Percentiles rank a stretch among this genome's conserved stretches.
Conservation (phyloP, 108 stramenopile species). For the Licmophora abbreviata region DNA sequence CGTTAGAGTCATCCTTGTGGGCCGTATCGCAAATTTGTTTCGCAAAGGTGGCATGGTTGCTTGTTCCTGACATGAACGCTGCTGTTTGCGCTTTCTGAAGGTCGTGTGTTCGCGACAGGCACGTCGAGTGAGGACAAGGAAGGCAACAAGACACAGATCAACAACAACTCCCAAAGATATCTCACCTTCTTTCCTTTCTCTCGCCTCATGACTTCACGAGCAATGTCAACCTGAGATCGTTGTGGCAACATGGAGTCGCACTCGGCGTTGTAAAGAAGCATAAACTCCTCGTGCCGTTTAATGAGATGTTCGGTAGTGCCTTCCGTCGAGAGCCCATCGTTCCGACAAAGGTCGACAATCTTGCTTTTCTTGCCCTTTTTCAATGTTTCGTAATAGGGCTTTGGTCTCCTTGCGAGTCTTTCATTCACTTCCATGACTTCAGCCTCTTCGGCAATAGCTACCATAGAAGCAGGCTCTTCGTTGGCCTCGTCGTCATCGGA, state of each 20-base stretch:
- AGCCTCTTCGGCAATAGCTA: constrained; percentile 2
- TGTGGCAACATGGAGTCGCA: constrained; percentile 35
- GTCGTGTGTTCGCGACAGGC: too few relatives aligned
- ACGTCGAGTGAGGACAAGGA: not conserved
- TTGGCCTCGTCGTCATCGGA: not conserved
- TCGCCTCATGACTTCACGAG: constrained; percentile 18
- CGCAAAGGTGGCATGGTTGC: too few relatives aligned
- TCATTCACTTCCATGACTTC: constrained; percentile 2
- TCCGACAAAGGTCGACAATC: constrained; percentile 28
- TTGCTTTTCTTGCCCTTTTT: constrained; percentile 38
- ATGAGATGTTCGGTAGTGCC: constrained; percentile 38
- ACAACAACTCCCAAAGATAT: too few relatives aligned
- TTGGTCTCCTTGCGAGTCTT: constrained; percentile 9
- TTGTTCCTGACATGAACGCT: too few relatives aligned
- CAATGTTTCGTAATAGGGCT: not conserved
- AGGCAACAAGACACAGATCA: too few relatives aligned
- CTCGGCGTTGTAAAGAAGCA: constrained; percentile 48
- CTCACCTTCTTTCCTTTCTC: too few relatives aligned
- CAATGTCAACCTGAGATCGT: constrained; percentile 24
- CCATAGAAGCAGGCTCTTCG: not conserved
- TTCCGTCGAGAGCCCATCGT: constrained; percentile 22
- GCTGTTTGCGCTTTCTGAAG: too few relatives aligned
- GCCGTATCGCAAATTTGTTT: too few relatives aligned
- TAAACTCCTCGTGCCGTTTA: constrained; percentile 36
- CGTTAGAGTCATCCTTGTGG: too few relatives aligned